These are phyloP conservation scores for Diaporthe eres DNA, from an alignment of 2,329 filamentous ascomycete genomes.

Conservation along the genomic window DNA sequence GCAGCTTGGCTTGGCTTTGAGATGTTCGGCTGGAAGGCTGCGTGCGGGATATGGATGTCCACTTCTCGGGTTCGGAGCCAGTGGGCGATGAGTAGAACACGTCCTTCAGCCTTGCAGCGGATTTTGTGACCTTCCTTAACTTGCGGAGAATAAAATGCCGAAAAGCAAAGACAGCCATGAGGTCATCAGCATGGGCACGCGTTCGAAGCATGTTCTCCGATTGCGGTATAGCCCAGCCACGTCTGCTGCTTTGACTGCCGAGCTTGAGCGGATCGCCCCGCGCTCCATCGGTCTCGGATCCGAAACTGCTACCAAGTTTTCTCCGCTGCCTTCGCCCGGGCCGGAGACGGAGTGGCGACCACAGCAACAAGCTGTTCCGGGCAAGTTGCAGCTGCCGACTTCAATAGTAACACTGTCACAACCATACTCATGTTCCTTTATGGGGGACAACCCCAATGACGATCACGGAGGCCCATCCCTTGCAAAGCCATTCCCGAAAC, in stretches of 20 bases:
- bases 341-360: background rate
- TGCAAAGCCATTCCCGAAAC: background rate
- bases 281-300: conserved; percentile 8
- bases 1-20: background rate
- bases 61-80: background rate
- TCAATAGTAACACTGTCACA: background rate
- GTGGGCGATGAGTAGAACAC: background rate
- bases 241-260: background rate
- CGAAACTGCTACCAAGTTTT: background rate
- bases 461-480: background rate
- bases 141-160: conserved; percentile 14
- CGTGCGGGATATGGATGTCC: background rate
- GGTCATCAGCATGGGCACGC: conserved; percentile 8
- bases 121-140: background rate
- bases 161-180: background rate
- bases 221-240: background rate
- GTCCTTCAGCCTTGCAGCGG: background rate
- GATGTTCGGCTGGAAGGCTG: conserved; percentile 5
- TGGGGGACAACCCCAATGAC: background rate
- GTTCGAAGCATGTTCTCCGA: conserved; percentile 6
- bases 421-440: background rate
- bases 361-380: background rate
- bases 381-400: background rate
- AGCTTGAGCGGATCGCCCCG: conserved; percentile 8
- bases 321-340: background rate